Percentiles rank a stretch among this genome's conserved stretches.
Evolutionary conservation across 2,329 filamentous ascomycete genomes (phyloP).

Genomic region (Leptographium procerum): DNA sequence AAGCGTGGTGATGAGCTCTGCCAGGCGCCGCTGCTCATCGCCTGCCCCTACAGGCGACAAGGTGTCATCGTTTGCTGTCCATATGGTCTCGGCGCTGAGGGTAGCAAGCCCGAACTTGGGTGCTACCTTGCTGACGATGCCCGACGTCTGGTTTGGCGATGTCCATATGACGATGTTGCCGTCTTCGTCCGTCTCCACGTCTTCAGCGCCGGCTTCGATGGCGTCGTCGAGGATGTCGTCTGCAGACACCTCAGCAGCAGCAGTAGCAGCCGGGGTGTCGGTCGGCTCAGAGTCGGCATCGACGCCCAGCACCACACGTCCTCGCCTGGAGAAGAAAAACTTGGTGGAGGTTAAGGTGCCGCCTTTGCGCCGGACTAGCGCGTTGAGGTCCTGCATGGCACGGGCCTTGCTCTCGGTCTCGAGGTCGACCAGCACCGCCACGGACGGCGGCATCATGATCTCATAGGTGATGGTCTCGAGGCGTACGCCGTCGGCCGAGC

Average conservation of each 20-base stretch:
- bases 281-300: slow-evolving; percentile 56
- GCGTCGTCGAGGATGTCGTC: slow-evolving; percentile 70
- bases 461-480: slow-evolving; percentile 75
- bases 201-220: slow-evolving; percentile 73
- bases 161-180: slow-evolving; percentile 62
- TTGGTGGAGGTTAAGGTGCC: slow-evolving; percentile 62
- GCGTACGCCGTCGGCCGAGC: slow-evolving; percentile 59
- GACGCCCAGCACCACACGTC: slow-evolving; percentile 59
- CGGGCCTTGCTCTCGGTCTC: slow-evolving; percentile 74
- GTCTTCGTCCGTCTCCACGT: slow-evolving; percentile 54
- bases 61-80: slow-evolving; percentile 73
- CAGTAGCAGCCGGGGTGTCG: neutral
- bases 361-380: slow-evolving; percentile 58
- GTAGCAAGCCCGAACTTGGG: slow-evolving; percentile 55
- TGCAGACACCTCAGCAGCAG: slow-evolving; percentile 32
- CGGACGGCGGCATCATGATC: slow-evolving; percentile 63
- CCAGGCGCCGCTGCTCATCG: slow-evolving; percentile 43
- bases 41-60: slow-evolving; percentile 50
- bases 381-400: slow-evolving; percentile 60
- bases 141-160: slow-evolving; percentile 51
- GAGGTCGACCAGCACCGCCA: slow-evolving; percentile 73
- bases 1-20: slow-evolving; percentile 45
- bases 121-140: slow-evolving; percentile 52
- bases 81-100: slow-evolving; percentile 69
- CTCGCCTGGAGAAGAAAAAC: slow-evolving; percentile 78